Evolutionary conservation across 495 filamentous ascomycete species (phyloP).

Genomic region (Sporormia fimetaria): DNA sequence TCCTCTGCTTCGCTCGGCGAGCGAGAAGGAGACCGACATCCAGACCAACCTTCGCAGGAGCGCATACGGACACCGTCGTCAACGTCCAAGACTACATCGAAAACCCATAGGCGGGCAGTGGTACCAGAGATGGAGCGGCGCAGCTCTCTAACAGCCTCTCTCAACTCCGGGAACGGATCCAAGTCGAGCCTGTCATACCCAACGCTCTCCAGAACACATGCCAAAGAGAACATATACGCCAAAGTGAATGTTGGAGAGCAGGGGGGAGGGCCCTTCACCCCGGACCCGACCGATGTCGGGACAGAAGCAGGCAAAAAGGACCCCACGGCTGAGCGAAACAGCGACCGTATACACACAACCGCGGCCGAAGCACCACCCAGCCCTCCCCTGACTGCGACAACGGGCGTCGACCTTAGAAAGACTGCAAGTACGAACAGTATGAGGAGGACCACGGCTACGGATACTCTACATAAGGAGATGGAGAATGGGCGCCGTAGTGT

Average conservation of each 20-base stretch:
- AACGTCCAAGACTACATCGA: constrained; percentile 10
- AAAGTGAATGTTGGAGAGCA: constrained; percentile 43
- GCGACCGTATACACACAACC: background rate
- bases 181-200: constrained; percentile 68
- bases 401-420: constrained; percentile 39
- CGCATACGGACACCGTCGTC: constrained; percentile 12
- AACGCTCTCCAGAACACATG: constrained; percentile 76
- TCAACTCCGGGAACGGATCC: constrained; percentile 21
- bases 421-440: constrained; percentile 38
- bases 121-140: constrained; percentile 37
- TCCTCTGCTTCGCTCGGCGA: constrained; percentile 10
- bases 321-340: background rate
- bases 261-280: constrained; percentile 52
- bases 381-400: constrained; percentile 52
- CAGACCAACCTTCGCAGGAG: constrained; percentile 17
- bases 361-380: constrained; percentile 42
- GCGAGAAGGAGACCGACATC: constrained; percentile 9
- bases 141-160: constrained; percentile 21
- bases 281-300: constrained; percentile 67
- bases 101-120: constrained; percentile 23
- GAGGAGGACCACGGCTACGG: constrained; percentile 21
- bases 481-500: constrained; percentile 35
- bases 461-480: constrained; percentile 33
- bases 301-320: constrained; percentile 33
- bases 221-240: constrained; percentile 64